These are phyloP conservation scores for Albugo laibachii DNA, from an alignment of 352 stramenopile species.

Conservation along the genomic window DNA sequence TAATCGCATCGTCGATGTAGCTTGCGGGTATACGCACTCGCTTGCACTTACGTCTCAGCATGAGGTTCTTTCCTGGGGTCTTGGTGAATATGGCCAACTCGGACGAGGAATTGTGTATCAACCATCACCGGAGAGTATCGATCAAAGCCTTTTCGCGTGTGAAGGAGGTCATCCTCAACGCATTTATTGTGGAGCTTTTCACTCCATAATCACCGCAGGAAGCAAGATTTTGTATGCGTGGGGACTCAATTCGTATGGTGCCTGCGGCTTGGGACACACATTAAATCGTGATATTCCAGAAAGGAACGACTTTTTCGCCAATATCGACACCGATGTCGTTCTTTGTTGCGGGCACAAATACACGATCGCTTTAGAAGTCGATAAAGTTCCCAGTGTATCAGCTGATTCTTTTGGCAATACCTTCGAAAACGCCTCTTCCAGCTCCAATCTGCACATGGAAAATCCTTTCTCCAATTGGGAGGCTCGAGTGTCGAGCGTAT, in stretches of 20 bases:
- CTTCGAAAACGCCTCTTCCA: too few species aligned
- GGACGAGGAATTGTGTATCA: constrained; percentile 77
- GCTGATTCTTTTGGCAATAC: not conserved
- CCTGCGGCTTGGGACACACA: constrained; percentile 57
- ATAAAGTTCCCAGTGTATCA: not conserved
- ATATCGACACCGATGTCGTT: constrained; percentile 11
- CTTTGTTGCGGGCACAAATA: not conserved
- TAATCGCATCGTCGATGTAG: constrained; percentile 30
- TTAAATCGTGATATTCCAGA: constrained; percentile 61
- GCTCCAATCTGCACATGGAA: too few species aligned
- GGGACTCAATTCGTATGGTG: constrained; percentile 64
- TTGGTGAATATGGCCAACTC: constrained; percentile 80
- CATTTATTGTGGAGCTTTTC: constrained; percentile 66
- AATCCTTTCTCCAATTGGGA: not conserved
- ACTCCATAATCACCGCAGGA: constrained; percentile 44
- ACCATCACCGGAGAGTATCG: constrained; percentile 38
- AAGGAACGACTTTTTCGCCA: constrained; percentile 50
- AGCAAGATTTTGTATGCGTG: constrained; percentile 49
- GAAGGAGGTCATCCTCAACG: constrained; percentile 19
- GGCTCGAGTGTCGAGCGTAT: constrained; percentile 8
- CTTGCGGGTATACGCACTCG: constrained; percentile 77
- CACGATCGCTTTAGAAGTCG: not conserved
- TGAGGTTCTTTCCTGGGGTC: constrained; percentile 77
- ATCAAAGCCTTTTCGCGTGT: constrained; percentile 23
- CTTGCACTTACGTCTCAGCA: constrained; percentile 49